Evolutionary conservation across 2,329 filamentous ascomycete species (phyloP), one percentile per base, ranked within the genome.

Genomic region (Colletotrichum cordylinicola): DNA sequence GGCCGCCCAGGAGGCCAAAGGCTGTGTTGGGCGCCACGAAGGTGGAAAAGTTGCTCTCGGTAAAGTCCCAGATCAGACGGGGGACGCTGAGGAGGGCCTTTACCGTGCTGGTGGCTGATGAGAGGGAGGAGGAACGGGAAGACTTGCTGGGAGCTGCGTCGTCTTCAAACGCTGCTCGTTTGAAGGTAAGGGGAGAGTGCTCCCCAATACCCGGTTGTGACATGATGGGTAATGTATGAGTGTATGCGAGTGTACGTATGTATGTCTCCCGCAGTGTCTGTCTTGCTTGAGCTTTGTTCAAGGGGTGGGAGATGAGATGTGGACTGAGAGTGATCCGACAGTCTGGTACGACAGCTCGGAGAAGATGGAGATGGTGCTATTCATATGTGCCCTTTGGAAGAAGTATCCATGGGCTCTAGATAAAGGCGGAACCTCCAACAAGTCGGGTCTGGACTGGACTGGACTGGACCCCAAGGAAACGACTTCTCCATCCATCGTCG

Each of bases 1-100:
- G 60, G 21, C 33, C 70, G 21, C 70, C 56, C 43, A 76, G 58
- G 16, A 76, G 24, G 48, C 74, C 74, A 18, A 76, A 76, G 70
- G 74, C 74, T 7, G 74, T 76, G 70, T 76, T 76, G 67, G 74
- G 74, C 16, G 62, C 62, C 35, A 75, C 73, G 15, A 75, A 75
- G 27, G 73, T 75, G 39, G 62, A 21, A 56, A 76, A 74, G 70
- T 76, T 76, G 74, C 74, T 76, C 58, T 76, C 74, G 58, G 74
- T 76, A 29, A 76, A 76, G 74, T 76, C 74, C 74, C 74, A 76
- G 31, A 76, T 60, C 27, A 76, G 65, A 29, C 56, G 65, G 21
- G 70, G 74, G 39, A 76, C 6, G 18, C 48, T 16, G 33, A 74
- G 55, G 4, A 67, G 15, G 37, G 33, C 10, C 55, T 16, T 56